A percentile compares a stretch with the other conserved stretches of the same genome.
These are phyloP conservation scores for Oldenlandia corymbosa DNA, from an alignment of 257 asterid genomes.

Conservation along the genomic window DNA sequence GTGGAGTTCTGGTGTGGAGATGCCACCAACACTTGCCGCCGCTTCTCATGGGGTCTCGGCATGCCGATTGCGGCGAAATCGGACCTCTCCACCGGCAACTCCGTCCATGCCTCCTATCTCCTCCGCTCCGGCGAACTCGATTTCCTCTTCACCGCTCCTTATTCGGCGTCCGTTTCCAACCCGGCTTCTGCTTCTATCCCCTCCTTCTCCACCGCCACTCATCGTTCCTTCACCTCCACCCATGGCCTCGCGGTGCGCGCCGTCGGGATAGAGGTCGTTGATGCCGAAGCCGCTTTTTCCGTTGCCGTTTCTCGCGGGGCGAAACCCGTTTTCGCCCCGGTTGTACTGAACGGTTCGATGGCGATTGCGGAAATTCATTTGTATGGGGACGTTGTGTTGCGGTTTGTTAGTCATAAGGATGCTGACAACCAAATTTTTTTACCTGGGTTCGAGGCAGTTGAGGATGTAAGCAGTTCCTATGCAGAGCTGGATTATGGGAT, in stretches of 20 bases:
- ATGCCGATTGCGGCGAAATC: conserved; percentile 75
- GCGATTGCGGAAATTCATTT: conserved; percentile 63
- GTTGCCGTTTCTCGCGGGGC: conserved; percentile 65
- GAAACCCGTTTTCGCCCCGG: conserved; percentile 45
- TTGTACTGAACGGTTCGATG: conserved; percentile 30
- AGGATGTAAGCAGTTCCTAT: conserved; percentile 26
- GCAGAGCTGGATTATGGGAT: conserved; percentile 69
- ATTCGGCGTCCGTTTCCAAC: conserved; percentile 47
- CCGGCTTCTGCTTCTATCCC: conserved; percentile 59
- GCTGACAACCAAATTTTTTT: conserved; percentile 23
- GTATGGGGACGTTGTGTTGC: conserved; percentile 72
- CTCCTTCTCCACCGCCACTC: conserved; percentile 40
- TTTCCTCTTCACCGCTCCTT: conserved; percentile 81
- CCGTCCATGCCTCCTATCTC: conserved; percentile 80
- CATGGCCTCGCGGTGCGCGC: conserved; percentile 93
- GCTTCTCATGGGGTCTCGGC: conserved; percentile 90
- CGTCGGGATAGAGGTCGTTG: conserved; percentile 51
- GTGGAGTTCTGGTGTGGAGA: conserved; percentile 89
- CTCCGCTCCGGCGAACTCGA: conserved; percentile 64
- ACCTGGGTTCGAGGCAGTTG: conserved; percentile 61
- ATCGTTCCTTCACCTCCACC: conserved; percentile 42
- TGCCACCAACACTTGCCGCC: conserved; percentile 66
- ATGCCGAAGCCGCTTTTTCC: conserved; percentile 53
- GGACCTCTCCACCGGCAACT: conserved; percentile 87
- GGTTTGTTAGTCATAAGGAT: conserved; percentile 43